A percentile compares a stretch with the other conserved stretches of the same genome.
phyloP scores from a whole-genome alignment of 345 rosid species.

The Dimocarpus longan region DNA sequence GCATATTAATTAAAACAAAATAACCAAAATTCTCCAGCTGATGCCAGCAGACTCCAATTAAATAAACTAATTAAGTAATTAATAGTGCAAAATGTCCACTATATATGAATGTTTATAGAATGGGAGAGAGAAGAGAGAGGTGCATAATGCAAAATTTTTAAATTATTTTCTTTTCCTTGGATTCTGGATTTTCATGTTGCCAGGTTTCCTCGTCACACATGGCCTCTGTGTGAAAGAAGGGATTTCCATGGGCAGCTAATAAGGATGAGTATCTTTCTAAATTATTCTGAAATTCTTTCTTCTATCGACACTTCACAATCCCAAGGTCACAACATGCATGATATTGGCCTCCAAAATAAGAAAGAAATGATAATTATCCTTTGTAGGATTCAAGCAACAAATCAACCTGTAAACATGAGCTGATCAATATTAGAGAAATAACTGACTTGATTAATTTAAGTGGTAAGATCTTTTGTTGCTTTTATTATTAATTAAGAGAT shows the following conservation, averaged over 20 bases:
- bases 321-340: background rate
- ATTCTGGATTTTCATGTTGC: slow-evolving; percentile 48
- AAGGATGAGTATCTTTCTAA: background rate
- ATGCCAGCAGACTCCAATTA: slow-evolving; percentile 30
- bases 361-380: no score
- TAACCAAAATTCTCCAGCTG: slow-evolving; percentile 26
- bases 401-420: no score
- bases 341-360: background rate
- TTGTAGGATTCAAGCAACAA: no score
- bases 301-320: slow-evolving; percentile 8
- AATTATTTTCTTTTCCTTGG: slow-evolving; percentile 35
- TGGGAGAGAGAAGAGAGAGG: slow-evolving; percentile 1
- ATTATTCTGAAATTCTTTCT: background rate
- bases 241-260: slow-evolving; percentile 4
- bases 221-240: slow-evolving; percentile 22
- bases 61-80: slow-evolving; percentile 1
- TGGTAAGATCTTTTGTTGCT: no score
- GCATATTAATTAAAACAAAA: background rate
- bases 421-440: no score
- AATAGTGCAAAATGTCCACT: slow-evolving; percentile 32
- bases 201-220: slow-evolving; percentile 53
- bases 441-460: no score
- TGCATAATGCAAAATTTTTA: slow-evolving; percentile 21
- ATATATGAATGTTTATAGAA: slow-evolving; percentile 26
- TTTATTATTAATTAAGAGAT: no score